Percentiles rank a stretch among this genome's conserved stretches.
Conservation (phyloP, 148 eudicot species). For the Amaranthus palmeri region DNA sequence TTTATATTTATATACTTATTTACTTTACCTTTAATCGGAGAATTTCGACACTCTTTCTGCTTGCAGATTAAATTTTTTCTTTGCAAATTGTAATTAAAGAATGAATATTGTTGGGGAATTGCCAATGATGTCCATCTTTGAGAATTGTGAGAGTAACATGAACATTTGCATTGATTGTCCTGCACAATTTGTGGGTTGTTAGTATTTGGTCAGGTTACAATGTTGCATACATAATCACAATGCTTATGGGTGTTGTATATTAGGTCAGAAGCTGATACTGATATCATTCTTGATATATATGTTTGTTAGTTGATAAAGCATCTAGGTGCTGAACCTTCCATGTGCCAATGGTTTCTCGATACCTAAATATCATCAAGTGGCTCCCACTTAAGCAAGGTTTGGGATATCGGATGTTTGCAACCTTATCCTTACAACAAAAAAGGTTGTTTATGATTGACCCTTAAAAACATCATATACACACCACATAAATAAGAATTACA, state of each 20-base stretch:
- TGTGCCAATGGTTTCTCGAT: neutral
- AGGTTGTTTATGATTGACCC: no score
- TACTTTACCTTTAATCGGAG: neutral
- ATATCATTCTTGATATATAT: constrained; percentile 19
- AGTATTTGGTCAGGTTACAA: constrained; percentile 14
- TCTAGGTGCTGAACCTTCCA: constrained; percentile 8
- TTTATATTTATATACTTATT: no score
- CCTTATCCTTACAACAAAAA: no score
- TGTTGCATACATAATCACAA: constrained; percentile 18
- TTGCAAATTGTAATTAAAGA: neutral
- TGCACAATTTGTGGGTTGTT: constrained; percentile 10
- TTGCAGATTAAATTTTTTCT: neutral
- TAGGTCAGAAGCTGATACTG: constrained; percentile 30
- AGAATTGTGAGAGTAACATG: neutral
- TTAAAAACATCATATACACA: no score
- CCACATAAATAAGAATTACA: no score
- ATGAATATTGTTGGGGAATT: neutral
- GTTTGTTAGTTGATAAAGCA: constrained; percentile 17
- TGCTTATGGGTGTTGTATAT: constrained; percentile 9
- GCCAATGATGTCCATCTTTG: neutral
- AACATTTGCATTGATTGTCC: neutral
- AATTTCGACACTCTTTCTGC: neutral
- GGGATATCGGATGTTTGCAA: no score
- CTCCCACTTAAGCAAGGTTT: no score
- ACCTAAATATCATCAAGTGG: no score